Evolutionary conservation across 2,329 filamentous ascomycete species (phyloP).

Genomic region (Madurella fahalii): DNA sequence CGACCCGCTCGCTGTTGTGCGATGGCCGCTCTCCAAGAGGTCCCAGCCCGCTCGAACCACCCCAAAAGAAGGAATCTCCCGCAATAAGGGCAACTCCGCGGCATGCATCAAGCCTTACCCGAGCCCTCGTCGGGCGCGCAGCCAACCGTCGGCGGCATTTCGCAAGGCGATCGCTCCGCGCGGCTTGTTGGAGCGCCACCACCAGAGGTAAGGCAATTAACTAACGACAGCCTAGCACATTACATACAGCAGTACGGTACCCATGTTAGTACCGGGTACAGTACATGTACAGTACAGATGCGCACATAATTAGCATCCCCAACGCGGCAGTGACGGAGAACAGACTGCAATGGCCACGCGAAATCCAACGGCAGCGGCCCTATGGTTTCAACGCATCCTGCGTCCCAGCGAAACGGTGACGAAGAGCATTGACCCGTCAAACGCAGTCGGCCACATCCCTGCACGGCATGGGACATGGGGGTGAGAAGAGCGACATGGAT

Average conservation of each 20-base stretch:
- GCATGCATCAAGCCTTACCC: slow-evolving; percentile 17
- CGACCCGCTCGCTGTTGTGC: slow-evolving; percentile 22
- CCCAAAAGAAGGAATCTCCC: neutral
- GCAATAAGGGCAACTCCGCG: slow-evolving; percentile 7
- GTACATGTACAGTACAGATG: neutral
- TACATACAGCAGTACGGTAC: neutral
- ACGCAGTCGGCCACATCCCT: slow-evolving; percentile 18
- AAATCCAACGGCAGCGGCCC: neutral
- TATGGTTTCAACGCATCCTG: slow-evolving; percentile 12
- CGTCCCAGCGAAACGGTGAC: slow-evolving; percentile 24
- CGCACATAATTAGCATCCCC: neutral
- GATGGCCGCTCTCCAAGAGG: slow-evolving; percentile 8
- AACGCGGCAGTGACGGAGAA: no score
- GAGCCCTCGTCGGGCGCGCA: slow-evolving; percentile 9
- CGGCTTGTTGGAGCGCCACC: neutral
- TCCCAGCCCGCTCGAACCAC: slow-evolving; percentile 1
- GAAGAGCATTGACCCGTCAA: slow-evolving; percentile 14
- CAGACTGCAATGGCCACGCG: neutral
- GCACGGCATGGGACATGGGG: slow-evolving; percentile 16
- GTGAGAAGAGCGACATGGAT: neutral
- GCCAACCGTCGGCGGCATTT: slow-evolving; percentile 10
- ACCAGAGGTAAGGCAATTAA: neutral
- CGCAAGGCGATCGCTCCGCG: neutral
- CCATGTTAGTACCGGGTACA: neutral
- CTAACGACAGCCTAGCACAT: neutral